Percentiles rank a stretch among this genome's conserved stretches.
These are phyloP conservation scores for Metarhizium guizhouense DNA, from an alignment of 2,329 filamentous ascomycete genomes.

Conservation along the genomic window DNA sequence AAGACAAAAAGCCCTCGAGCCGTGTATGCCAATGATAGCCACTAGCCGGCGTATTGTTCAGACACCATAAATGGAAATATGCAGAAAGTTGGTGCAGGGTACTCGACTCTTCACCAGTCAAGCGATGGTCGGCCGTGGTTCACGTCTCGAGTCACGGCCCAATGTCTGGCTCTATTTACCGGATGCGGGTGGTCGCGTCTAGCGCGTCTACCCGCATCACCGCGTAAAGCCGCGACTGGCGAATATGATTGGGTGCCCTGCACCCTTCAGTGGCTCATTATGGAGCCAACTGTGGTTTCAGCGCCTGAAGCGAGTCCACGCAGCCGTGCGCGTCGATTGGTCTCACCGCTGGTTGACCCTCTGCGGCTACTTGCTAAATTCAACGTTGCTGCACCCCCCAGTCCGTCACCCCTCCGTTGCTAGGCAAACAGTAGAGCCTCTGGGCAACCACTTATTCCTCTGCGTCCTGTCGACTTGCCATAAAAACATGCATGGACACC, in stretches of 20 bases:
- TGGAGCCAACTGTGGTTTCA: not conserved
- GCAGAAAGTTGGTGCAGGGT: not conserved
- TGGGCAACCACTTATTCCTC: not conserved
- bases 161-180: not conserved
- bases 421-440: conserved; percentile 12
- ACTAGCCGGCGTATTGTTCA: not conserved
- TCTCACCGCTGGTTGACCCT: not conserved
- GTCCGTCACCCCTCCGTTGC: conserved; percentile 11
- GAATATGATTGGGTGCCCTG: not conserved
- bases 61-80: not conserved
- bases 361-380: too few relatives aligned
- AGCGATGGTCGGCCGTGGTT: not conserved
- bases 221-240: conserved; percentile 27
- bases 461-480: not conserved
- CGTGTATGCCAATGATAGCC: not conserved
- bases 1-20: too few relatives aligned
- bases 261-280: not conserved
- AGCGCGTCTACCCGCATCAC: conserved; percentile 19
- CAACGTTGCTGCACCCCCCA: too few relatives aligned
- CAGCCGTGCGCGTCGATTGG: not conserved
- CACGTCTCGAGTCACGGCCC: not conserved
- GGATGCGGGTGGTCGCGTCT: conserved; percentile 4
- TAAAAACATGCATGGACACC: conserved; percentile 1
- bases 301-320: not conserved
- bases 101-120: not conserved